Evolutionary conservation across 768 basidiomycete species (phyloP).

Genomic region (Boletus rubropictus): DNA sequence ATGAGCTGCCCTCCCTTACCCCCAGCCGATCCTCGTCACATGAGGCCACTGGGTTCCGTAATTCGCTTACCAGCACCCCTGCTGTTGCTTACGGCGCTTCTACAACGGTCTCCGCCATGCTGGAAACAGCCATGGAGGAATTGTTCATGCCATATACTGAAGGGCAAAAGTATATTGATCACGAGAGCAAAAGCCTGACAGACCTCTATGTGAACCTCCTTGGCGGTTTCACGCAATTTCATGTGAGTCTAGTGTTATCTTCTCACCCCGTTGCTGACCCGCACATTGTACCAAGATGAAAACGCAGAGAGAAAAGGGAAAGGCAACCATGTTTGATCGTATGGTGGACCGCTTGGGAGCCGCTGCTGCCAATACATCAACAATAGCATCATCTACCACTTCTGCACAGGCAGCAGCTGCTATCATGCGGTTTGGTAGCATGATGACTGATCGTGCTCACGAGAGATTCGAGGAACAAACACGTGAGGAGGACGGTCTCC

Average conservation of each 20-base stretch:
- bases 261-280: slow-evolving; percentile 4
- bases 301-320: slow-evolving; percentile 52
- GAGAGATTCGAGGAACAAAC: slow-evolving; percentile 66
- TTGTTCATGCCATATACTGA: slow-evolving; percentile 93
- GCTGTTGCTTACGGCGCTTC: slow-evolving; percentile 39
- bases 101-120: slow-evolving; percentile 64
- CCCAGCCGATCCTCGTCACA: slow-evolving; percentile 53
- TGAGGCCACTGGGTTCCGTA: slow-evolving; percentile 57
- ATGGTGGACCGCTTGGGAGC: slow-evolving; percentile 83
- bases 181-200: slow-evolving; percentile 78
- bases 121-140: slow-evolving; percentile 96
- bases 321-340: slow-evolving; percentile 80
- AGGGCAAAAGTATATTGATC: slow-evolving; percentile 85
- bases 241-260: slow-evolving; percentile 44
- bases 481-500: slow-evolving; percentile 74
- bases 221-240: slow-evolving; percentile 75
- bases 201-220: slow-evolving; percentile 74
- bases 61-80: slow-evolving; percentile 41
- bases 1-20: slow-evolving; percentile 71
- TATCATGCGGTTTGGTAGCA: slow-evolving; percentile 85
- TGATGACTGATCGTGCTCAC: slow-evolving; percentile 46
- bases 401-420: slow-evolving; percentile 85
- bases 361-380: slow-evolving; percentile 60
- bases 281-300: slow-evolving; percentile 39
- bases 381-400: slow-evolving; percentile 55